phyloP scores from a whole-genome alignment of 1,284 basidiomycete genomes.

The Pseudozyma sp. region DNA sequence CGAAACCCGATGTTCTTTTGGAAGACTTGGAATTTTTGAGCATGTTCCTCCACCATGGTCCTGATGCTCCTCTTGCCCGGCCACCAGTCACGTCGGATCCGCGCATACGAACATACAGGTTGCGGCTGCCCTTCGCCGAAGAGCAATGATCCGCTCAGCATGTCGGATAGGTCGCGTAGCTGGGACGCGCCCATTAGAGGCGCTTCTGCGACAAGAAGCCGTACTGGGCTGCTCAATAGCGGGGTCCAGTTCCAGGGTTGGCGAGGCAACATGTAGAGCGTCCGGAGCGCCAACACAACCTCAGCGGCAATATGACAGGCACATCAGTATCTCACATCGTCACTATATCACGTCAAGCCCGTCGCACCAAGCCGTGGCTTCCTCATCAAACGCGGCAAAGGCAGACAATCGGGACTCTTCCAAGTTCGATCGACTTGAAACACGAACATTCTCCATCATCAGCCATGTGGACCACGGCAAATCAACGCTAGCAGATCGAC shows the following conservation, averaged over 20 bases:
- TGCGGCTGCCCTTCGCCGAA: not conserved
- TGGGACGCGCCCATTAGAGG: not conserved
- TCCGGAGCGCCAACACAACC: not conserved
- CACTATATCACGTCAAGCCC: slow-evolving; percentile 9
- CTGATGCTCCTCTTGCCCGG: too few species aligned
- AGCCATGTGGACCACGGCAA: slow-evolving; percentile 69
- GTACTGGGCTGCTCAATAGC: not conserved
- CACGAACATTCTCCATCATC: slow-evolving; percentile 65
- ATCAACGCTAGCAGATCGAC: slow-evolving; percentile 67
- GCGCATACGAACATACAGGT: not conserved
- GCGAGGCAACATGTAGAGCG: not conserved
- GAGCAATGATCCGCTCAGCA: slow-evolving; percentile 37
- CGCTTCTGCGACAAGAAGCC: not conserved
- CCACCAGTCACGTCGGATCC: too few species aligned
- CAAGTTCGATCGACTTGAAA: slow-evolving; percentile 54
- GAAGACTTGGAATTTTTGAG: slow-evolving; percentile 17
- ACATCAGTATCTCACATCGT: not conserved
- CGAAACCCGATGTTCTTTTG: slow-evolving; percentile 20
- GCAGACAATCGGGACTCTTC: slow-evolving; percentile 15
- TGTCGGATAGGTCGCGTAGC: slow-evolving; percentile 25
- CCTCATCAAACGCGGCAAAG: slow-evolving; percentile 1
- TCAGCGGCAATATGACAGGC: not conserved
- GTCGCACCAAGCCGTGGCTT: not conserved
- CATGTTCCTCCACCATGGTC: slow-evolving; percentile 11
- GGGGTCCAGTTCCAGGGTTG: not conserved